phyloP scores from a whole-genome alignment of 371 early-diverging fungal genomes.

The Syncephalastrum racemosum region DNA sequence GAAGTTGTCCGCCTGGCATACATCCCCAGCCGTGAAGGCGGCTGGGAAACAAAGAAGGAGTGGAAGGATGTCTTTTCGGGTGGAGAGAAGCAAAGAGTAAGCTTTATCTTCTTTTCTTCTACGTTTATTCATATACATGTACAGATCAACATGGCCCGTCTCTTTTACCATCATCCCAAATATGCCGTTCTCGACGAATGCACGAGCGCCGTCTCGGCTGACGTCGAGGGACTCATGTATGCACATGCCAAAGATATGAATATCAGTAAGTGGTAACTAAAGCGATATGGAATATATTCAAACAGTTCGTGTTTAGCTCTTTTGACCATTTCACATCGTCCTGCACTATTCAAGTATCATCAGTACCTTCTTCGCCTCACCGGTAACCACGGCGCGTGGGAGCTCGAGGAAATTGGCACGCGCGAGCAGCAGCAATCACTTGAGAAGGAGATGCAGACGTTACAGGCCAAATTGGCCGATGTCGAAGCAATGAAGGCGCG shows the following conservation, averaged over 20 bases:
- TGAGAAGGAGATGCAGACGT: conserved; percentile 75
- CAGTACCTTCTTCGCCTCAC: conserved; percentile 67
- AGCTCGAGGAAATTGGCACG: conserved; percentile 73
- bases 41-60: conserved; percentile 86
- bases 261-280: conserved; percentile 52
- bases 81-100: conserved; percentile 89
- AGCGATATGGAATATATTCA: neutral
- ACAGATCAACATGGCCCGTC: conserved; percentile 70
- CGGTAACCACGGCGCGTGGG: conserved; percentile 81
- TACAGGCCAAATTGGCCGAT: conserved; percentile 75
- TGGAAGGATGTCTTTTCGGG: conserved; percentile 92
- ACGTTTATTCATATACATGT: neutral
- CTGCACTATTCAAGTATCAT: conserved; percentile 88
- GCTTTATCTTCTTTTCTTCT: conserved; percentile 3
- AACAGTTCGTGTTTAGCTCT: conserved; percentile 42
- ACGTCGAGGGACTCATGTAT: conserved; percentile 91
- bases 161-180: conserved; percentile 84
- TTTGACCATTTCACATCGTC: conserved; percentile 88
- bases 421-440: conserved; percentile 77
- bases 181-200: conserved; percentile 80
- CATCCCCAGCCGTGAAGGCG: conserved; percentile 84
- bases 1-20: conserved; percentile 69
- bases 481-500: conserved; percentile 69
- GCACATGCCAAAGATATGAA: conserved; percentile 82
- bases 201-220: conserved; percentile 85